These are phyloP conservation scores for Salix udensis DNA, from an alignment of 345 rosid species.

Conservation along the genomic window DNA sequence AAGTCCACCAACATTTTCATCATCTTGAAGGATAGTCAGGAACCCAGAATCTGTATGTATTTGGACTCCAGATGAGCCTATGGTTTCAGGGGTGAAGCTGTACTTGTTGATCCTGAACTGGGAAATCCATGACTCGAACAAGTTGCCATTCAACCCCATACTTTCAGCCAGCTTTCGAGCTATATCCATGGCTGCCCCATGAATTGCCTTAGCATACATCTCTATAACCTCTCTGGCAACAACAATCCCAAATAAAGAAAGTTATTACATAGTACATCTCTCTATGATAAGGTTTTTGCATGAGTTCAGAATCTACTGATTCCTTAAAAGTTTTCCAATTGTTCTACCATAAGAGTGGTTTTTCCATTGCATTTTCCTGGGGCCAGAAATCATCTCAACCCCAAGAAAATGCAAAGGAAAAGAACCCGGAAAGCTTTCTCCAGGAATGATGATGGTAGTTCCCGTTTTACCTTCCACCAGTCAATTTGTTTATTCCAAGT, in stretches of 20 bases:
- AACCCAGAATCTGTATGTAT: slow-evolving; percentile 76
- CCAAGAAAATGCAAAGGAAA: no score
- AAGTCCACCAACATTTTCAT: slow-evolving; percentile 65
- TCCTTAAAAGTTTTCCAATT: background rate
- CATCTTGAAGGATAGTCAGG: slow-evolving; percentile 74
- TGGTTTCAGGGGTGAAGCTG: slow-evolving; percentile 56
- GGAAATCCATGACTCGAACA: slow-evolving; percentile 65
- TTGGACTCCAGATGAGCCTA: slow-evolving; percentile 72
- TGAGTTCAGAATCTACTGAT: background rate
- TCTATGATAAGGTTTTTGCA: background rate
- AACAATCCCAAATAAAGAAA: background rate
- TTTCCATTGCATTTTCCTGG: background rate
- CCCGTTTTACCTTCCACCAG: background rate
- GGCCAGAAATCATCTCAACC: no score
- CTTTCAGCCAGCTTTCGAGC: slow-evolving; percentile 52
- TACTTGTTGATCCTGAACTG: slow-evolving; percentile 83
- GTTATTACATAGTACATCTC: background rate
- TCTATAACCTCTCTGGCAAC: slow-evolving; percentile 51
- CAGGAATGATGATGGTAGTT: background rate
- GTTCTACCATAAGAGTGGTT: background rate
- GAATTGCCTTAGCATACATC: slow-evolving; percentile 55
- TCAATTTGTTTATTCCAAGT: background rate
- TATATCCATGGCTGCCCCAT: slow-evolving; percentile 47
- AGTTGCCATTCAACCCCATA: slow-evolving; percentile 36
- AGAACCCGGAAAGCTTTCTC: background rate